Percentiles rank a stretch among this genome's conserved stretches.
Conservation (phyloP, 495 filamentous ascomycete genomes). For the Hyphodiscus hymeniophilus region DNA sequence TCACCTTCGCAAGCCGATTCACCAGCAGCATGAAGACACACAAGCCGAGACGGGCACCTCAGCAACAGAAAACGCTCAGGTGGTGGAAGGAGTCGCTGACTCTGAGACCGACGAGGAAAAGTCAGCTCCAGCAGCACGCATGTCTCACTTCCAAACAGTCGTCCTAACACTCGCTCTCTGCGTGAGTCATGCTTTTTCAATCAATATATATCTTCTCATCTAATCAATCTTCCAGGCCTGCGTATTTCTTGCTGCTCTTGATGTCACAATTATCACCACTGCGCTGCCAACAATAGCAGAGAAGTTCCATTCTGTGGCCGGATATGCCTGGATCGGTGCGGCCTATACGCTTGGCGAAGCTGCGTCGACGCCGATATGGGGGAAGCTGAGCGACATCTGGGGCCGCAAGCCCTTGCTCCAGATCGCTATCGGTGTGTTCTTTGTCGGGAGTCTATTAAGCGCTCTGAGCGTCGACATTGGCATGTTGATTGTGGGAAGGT, state of each 20-base stretch:
- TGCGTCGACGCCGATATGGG: constrained; percentile 66
- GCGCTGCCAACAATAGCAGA: constrained; percentile 54
- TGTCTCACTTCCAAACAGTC: too few species aligned
- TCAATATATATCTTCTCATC: too few species aligned
- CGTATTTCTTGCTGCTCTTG: constrained; percentile 48
- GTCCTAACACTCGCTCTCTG: too few species aligned
- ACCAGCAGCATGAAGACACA: too few species aligned
- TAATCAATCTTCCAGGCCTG: constrained; percentile 41
- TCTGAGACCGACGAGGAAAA: too few species aligned
- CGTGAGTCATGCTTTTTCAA: too few species aligned
- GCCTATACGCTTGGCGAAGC: constrained; percentile 62
- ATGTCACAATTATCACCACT: constrained; percentile 43
- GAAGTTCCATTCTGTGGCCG: constrained; percentile 50
- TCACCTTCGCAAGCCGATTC: too few species aligned
- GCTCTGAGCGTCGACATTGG: constrained; percentile 59
- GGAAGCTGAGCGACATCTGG: constrained; percentile 81
- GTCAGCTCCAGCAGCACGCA: too few species aligned
- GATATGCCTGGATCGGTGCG: constrained; percentile 72
- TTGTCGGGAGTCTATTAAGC: constrained; percentile 65
- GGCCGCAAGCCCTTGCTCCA: constrained; percentile 76
- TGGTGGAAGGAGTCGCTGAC: too few species aligned
- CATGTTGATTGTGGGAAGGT: constrained; percentile 68
- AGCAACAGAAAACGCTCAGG: too few species aligned
- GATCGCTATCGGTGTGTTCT: constrained; percentile 63
- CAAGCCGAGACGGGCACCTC: too few species aligned